phyloP scores from a whole-genome alignment of 2,329 filamentous ascomycete species.

The Ophiobolus disseminans region DNA sequence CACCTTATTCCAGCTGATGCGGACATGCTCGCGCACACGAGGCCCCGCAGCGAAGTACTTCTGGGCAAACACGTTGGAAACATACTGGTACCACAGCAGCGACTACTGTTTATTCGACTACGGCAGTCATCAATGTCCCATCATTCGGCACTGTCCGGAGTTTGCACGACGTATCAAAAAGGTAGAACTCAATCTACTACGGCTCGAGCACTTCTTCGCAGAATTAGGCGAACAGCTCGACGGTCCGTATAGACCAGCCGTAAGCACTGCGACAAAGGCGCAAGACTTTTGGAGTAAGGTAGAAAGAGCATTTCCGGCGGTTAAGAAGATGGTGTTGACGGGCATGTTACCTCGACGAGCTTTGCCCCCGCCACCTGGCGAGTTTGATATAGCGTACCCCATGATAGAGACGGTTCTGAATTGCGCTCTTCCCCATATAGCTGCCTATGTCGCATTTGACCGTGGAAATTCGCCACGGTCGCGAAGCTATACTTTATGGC shows the following conservation, averaged over 20 bases:
- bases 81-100: neutral
- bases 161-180: neutral
- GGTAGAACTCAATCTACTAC: neutral
- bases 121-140: neutral
- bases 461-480: neutral
- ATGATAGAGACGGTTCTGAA: neutral
- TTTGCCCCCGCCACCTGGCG: neutral
- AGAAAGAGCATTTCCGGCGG: neutral
- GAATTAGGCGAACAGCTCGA: neutral
- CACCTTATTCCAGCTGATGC: conserved; percentile 9
- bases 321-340: neutral
- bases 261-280: neutral
- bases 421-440: neutral
- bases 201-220: neutral
- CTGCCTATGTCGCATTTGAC: neutral
- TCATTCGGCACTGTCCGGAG: neutral
- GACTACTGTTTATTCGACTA: neutral
- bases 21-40: conserved; percentile 9
- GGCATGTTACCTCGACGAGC: neutral
- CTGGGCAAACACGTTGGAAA: neutral
- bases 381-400: neutral
- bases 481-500: neutral
- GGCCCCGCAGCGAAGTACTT: conserved; percentile 7
- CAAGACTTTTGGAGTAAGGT: neutral
- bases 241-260: neutral